These are phyloP conservation scores for Candida suzukii DNA, from an alignment of 805 yeast genomes.

Conservation along the genomic window DNA sequence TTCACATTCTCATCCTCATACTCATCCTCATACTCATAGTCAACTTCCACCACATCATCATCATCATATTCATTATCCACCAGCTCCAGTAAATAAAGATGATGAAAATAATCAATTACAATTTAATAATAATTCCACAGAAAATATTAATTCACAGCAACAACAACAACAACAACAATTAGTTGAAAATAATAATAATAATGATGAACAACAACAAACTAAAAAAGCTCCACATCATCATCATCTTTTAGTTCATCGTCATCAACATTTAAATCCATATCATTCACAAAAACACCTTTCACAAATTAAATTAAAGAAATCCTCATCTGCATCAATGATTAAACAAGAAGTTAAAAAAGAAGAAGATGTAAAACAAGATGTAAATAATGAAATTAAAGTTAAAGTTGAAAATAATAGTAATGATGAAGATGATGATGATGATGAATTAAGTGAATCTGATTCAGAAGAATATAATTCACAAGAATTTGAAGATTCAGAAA, in stretches of 20 bases:
- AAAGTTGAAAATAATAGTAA: neutral
- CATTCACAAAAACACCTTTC: neutral
- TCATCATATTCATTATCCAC: conserved; percentile 30
- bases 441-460: no score
- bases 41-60: conserved; percentile 28
- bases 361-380: neutral
- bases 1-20: no score
- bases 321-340: conserved; percentile 8
- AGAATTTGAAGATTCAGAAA: no score
- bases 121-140: no score
- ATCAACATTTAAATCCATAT: conserved; percentile 7
- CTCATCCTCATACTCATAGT: neutral
- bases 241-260: conserved; percentile 4
- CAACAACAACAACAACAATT: neutral
- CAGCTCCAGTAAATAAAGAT: conserved; percentile 1
- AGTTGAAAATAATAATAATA: no score
- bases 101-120: neutral
- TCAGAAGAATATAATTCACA: no score
- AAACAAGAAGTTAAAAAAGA: conserved; percentile 4
- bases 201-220: neutral
- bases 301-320: neutral
- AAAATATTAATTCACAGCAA: neutral
- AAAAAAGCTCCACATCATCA: conserved; percentile 1
- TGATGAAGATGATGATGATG: conserved; percentile 4
- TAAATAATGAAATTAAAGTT: neutral